Evolutionary conservation across 805 yeast genomes (phyloP), one percentile per base, ranked within the genome.

Genomic region (Jamesozyma gamospora): DNA sequence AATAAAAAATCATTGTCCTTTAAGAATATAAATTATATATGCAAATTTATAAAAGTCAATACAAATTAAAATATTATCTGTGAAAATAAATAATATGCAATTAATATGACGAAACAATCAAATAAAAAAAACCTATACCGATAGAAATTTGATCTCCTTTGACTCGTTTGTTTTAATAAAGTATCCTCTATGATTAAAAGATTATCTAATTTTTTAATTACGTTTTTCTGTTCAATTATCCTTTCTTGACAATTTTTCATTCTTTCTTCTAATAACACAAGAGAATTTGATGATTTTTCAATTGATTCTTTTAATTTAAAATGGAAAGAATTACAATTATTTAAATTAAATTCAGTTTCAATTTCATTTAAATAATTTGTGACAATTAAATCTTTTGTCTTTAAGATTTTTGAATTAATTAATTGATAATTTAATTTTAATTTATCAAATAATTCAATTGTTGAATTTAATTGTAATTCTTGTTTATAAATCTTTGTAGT

Each of bases 261-360:
- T 15, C 60, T 59, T 12, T 46, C 30, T 31, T 60, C 60, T 27
- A 68, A 41, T 2, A 41, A 45, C 12, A 46, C 42, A 17, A 67
- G 39, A 28, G 56, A 51, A 2, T 39, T 39, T 4, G 51, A 47
- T 26, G 49, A 50, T 9, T 36, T 32, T 2, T 31, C 28, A 4
- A 57, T 45, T 2, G 43, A 32, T 1, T 31, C 18, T 3, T 39
- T 37, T 6, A 58, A 21, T 12, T 42, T 42, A 4, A 34, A 42
- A 12, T 48, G 42, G 32, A 63, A 56, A 6, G 68, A 47, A 10
- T 48, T 43, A 5, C 42, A 38, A 35, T 63, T 45, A 13, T 53
- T 48, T 1, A 41, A 42, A 10, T 52, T 40, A 28, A 67, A 52
- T 16, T 56, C 54, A 9, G 37, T 30, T 31, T 56, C 53, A 16